Conservation (phyloP, 2,329 filamentous ascomycete species). For the Whalleya microplaca region DNA sequence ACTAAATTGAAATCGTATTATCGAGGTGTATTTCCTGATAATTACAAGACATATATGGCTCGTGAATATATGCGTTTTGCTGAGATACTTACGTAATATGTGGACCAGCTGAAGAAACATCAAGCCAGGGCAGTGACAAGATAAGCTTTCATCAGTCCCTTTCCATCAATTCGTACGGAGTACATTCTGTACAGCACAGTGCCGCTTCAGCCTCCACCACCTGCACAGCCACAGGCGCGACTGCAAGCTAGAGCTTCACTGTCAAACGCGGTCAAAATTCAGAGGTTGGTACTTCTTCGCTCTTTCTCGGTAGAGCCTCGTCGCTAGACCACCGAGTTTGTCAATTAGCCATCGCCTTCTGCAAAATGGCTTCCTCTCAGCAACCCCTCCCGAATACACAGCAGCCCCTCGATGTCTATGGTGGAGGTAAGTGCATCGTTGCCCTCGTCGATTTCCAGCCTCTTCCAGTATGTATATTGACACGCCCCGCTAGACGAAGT, state of each 20-base stretch:
- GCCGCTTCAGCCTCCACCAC: not conserved
- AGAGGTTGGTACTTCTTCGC: not conserved
- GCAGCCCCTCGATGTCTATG: slow-evolving; percentile 37
- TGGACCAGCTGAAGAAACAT: no score
- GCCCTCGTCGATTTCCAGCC: slow-evolving; percentile 12
- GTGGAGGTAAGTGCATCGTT: slow-evolving; percentile 34
- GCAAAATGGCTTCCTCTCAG: slow-evolving; percentile 33
- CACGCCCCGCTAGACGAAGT: slow-evolving; percentile 75
- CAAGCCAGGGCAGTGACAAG: no score
- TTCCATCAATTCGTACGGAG: no score
- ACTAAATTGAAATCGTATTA: no score
- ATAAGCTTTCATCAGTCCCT: no score
- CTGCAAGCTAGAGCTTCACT: slow-evolving; percentile 13
- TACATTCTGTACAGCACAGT: no score
- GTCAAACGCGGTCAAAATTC: slow-evolving; percentile 16
- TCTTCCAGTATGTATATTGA: slow-evolving; percentile 10
- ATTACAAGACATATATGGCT: no score
- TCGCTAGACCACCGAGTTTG: not conserved
- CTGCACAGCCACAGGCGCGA: slow-evolving; percentile 17
- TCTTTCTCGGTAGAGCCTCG: slow-evolving; percentile 3
- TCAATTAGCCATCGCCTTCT: slow-evolving; percentile 2
- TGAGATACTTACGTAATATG: not conserved
- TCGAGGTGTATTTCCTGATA: not conserved
- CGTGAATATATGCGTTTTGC: not conserved
- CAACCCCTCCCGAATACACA: slow-evolving; percentile 36